A percentile compares a stretch with the other conserved stretches of the same genome.
phyloP scores from a whole-genome alignment of 2,329 filamentous ascomycete species.

The Monilinia vaccinii-corymbosi region DNA sequence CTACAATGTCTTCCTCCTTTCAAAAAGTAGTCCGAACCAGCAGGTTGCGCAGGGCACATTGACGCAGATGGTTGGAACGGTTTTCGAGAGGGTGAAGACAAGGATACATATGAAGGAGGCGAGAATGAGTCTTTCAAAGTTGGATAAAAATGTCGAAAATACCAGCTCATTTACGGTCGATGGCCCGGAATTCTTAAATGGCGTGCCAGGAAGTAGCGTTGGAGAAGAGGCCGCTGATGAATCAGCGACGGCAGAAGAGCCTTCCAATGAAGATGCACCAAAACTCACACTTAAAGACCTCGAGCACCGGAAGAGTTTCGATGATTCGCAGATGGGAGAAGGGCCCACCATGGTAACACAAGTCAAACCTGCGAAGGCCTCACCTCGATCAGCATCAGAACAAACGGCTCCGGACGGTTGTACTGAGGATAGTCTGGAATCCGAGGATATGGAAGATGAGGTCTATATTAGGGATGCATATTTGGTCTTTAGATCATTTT shows the following conservation, averaged over 20 bases:
- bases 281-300: conserved; percentile 60
- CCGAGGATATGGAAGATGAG: conserved; percentile 71
- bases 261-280: conserved; percentile 32
- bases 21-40: conserved; percentile 88
- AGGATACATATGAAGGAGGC: conserved; percentile 82
- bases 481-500: conserved; percentile 93
- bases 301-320: conserved; percentile 58
- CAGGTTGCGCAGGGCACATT: conserved; percentile 94
- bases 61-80: conserved; percentile 97
- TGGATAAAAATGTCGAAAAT: conserved; percentile 25
- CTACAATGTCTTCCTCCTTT: conserved; percentile 97
- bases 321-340: conserved; percentile 55
- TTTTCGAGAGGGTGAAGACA: conserved; percentile 88
- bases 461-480: conserved; percentile 97
- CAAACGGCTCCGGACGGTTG: conserved; percentile 46
- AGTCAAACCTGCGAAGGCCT: conserved; percentile 38
- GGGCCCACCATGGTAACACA: conserved; percentile 59
- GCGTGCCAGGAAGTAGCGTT: conserved; percentile 18
- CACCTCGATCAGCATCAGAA: conserved; percentile 41
- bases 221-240: conserved; percentile 23
- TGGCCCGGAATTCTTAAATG: conserved; percentile 24
- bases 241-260: conserved; percentile 19
- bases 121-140: conserved; percentile 43
- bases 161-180: conserved; percentile 28
- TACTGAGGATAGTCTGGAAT: conserved; percentile 47